Evolutionary conservation across 2,329 filamentous ascomycete species (phyloP).

Genomic region (Cladosporium velox): DNA sequence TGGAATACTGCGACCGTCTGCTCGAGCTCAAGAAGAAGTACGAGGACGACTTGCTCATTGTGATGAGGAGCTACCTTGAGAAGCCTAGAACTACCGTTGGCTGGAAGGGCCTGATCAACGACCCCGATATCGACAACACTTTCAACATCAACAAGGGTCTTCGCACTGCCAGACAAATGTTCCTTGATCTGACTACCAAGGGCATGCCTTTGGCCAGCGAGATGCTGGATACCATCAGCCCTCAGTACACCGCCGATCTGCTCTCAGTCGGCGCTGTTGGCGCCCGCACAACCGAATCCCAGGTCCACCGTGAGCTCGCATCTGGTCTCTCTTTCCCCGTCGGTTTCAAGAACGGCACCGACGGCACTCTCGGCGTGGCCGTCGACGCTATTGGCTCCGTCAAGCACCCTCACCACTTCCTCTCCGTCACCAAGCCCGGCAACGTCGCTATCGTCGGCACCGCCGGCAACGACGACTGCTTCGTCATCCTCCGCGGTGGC

Average conservation of each 20-base stretch:
- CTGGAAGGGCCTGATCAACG: slow-evolving; percentile 99
- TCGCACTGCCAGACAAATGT: slow-evolving; percentile 86
- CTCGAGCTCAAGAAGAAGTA: slow-evolving; percentile 78
- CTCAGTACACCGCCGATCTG: slow-evolving; percentile 94
- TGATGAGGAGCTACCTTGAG: slow-evolving; percentile 99
- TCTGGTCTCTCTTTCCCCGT: slow-evolving; percentile 96
- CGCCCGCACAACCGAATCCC: slow-evolving; percentile 92
- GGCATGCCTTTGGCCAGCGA: slow-evolving; percentile 96
- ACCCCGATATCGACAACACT: slow-evolving; percentile 94
- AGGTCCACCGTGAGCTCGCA: slow-evolving; percentile 93
- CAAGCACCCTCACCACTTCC: slow-evolving; percentile 88
- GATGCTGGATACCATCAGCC: slow-evolving; percentile 98
- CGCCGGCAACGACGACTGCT: slow-evolving; percentile 92
- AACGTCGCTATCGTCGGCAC: slow-evolving; percentile 93
- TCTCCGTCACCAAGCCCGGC: slow-evolving; percentile 97
- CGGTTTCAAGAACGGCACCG: slow-evolving; percentile 99
- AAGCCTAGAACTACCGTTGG: slow-evolving; percentile 97
- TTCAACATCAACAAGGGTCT: slow-evolving; percentile 99
- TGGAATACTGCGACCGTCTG: slow-evolving; percentile 83
- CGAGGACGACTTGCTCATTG: slow-evolving; percentile 78
- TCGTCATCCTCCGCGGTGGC: slow-evolving; percentile 91
- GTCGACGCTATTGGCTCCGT: slow-evolving; percentile 90
- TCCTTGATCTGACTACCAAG: slow-evolving; percentile 79
- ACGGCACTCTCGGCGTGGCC: slow-evolving; percentile 84
- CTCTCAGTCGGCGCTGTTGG: slow-evolving; percentile 95